Conservation (phyloP, 148 eudicot species). For the Spergularia bocconei region DNA sequence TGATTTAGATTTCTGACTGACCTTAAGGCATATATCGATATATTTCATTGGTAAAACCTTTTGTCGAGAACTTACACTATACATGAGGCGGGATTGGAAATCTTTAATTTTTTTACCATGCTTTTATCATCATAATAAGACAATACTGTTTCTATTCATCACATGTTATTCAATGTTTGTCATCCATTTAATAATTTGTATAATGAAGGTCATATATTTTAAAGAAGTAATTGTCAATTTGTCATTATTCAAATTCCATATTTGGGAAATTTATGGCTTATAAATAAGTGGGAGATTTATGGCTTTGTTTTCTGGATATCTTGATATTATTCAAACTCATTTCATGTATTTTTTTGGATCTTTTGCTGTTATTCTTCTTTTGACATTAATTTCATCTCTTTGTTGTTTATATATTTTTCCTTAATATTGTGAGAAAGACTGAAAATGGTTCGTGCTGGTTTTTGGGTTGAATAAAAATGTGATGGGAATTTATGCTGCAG, state of each 20-base stretch:
- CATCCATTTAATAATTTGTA: no score
- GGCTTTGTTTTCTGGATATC: neutral
- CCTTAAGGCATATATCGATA: no score
- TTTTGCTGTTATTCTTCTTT: neutral
- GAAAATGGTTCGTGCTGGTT: neutral
- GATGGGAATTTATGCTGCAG: constrained; percentile 33
- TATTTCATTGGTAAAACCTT: no score
- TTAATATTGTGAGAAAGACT: neutral
- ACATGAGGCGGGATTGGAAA: no score
- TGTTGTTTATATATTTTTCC: neutral
- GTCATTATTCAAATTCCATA: neutral
- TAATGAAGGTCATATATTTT: neutral
- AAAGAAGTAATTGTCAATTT: no score
- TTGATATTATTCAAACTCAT: no score
- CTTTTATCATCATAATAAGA: no score
- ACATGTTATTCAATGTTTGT: no score
- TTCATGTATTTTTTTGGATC: neutral
- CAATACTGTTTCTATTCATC: no score
- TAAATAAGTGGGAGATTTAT: neutral
- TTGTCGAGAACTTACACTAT: no score
- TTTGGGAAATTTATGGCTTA: neutral
- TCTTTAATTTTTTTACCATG: no score
- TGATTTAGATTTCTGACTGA: no score
- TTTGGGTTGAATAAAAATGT: neutral
- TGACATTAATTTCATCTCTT: neutral